These are phyloP conservation scores for Starmerella vitae DNA, from an alignment of 805 yeast genomes.

Conservation along the genomic window DNA sequence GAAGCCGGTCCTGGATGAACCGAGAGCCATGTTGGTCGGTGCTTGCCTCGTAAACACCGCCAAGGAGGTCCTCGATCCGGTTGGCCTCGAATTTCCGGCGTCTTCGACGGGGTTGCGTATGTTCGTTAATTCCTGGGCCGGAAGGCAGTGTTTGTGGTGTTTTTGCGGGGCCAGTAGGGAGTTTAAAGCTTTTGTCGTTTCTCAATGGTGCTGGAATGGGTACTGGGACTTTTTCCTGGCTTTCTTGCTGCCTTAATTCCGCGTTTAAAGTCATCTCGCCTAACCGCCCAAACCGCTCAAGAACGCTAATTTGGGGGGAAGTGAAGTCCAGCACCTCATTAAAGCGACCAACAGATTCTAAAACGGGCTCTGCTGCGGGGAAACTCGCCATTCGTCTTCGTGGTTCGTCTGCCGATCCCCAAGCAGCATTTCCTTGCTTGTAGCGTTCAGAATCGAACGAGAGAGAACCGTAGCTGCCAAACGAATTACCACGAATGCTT, in stretches of 20 bases:
- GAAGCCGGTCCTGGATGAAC: conserved; percentile 81
- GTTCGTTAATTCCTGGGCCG: neutral
- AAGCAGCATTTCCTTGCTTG: conserved; percentile 21
- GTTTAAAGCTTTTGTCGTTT: neutral
- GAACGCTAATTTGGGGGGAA: conserved; percentile 19
- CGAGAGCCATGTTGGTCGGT: conserved; percentile 96
- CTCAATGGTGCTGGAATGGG: conserved; percentile 3
- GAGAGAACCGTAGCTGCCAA: conserved; percentile 14
- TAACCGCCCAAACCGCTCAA: conserved; percentile 20
- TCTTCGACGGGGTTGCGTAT: no score
- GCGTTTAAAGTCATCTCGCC: conserved; percentile 22
- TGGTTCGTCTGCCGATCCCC: conserved; percentile 20
- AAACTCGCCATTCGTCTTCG: conserved; percentile 11
- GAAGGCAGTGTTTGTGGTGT: neutral
- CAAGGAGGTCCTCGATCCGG: conserved; percentile 46
- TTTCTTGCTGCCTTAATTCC: conserved; percentile 2
- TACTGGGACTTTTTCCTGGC: neutral
- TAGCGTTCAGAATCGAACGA: conserved; percentile 19
- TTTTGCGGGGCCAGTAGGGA: neutral
- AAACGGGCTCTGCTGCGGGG: conserved; percentile 11
- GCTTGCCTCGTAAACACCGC: conserved; percentile 80
- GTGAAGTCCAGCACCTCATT: conserved; percentile 15
- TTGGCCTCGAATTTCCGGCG: conserved; percentile 10
- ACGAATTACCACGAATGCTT: conserved; percentile 8
- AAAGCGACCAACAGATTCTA: conserved; percentile 3